These are phyloP conservation scores for Entrophospora sp. DNA, from an alignment of 192 early-diverging fungal species.

Conservation along the genomic window DNA sequence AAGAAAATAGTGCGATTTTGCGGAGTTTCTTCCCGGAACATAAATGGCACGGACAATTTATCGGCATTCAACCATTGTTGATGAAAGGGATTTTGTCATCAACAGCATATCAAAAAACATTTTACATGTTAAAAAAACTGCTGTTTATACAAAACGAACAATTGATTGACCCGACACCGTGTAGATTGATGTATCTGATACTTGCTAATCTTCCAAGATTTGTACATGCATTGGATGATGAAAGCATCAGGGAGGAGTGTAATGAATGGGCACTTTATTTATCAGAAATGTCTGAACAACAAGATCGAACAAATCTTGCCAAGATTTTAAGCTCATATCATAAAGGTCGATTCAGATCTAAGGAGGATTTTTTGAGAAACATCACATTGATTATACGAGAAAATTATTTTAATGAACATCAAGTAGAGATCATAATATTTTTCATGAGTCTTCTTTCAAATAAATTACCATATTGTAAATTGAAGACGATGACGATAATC, in stretches of 20 bases:
- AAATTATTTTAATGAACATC: slow-evolving; percentile 51
- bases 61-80: slow-evolving; percentile 65
- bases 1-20: slow-evolving; percentile 35
- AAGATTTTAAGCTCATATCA: slow-evolving; percentile 51
- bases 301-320: slow-evolving; percentile 38
- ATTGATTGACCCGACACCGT: slow-evolving; percentile 52
- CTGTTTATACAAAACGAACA: slow-evolving; percentile 43
- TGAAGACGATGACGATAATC: slow-evolving; percentile 52
- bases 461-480: slow-evolving; percentile 46
- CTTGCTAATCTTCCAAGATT: slow-evolving; percentile 62
- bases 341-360: slow-evolving; percentile 53
- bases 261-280: slow-evolving; percentile 43
- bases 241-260: slow-evolving; percentile 36
- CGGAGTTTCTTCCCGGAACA: slow-evolving; percentile 50
- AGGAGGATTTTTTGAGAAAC: slow-evolving; percentile 69
- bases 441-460: slow-evolving; percentile 57
- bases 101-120: slow-evolving; percentile 42
- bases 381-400: slow-evolving; percentile 50
- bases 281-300: slow-evolving; percentile 38
- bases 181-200: slow-evolving; percentile 52
- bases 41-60: slow-evolving; percentile 68
- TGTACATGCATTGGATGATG: slow-evolving; percentile 56
- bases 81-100: slow-evolving; percentile 59
- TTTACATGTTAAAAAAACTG: slow-evolving; percentile 51
- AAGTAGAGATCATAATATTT: slow-evolving; percentile 52